Conservation (phyloP, 1,284 basidiomycete species). For the Sporisorium sorghi region DNA sequence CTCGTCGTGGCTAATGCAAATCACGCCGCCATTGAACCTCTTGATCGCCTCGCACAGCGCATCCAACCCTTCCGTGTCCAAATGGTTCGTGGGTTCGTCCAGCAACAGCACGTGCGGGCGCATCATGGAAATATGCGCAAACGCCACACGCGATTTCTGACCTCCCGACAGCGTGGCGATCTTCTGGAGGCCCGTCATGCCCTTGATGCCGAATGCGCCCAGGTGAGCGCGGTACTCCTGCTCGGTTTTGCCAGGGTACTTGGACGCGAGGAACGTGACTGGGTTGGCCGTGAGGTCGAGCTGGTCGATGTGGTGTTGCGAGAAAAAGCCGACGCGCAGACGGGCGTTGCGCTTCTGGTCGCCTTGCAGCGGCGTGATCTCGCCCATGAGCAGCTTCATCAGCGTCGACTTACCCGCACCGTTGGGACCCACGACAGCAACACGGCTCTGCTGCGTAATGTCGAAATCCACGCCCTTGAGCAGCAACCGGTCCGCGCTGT, state of each 20-base stretch:
- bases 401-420: conserved; percentile 98
- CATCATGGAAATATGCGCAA: conserved; percentile 79
- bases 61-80: conserved; percentile 94
- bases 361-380: conserved; percentile 83
- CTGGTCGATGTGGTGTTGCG: conserved; percentile 98
- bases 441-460: conserved; percentile 86
- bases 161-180: conserved; percentile 95
- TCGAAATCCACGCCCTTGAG: conserved; percentile 91
- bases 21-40: conserved; percentile 95
- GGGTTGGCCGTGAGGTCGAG: conserved; percentile 92
- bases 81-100: conserved; percentile 82
- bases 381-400: conserved; percentile 90
- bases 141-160: conserved; percentile 91
- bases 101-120: conserved; percentile 71
- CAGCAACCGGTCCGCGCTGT: conserved; percentile 89
- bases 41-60: conserved; percentile 94
- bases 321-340: conserved; percentile 91
- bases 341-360: conserved; percentile 87
- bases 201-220: conserved; percentile 94
- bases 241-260: conserved; percentile 86
- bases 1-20: conserved; percentile 68
- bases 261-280: conserved; percentile 89
- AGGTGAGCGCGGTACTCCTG: conserved; percentile 94
- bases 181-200: conserved; percentile 89
- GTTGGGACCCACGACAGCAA: conserved; percentile 98